These are phyloP conservation scores for Fraxinus floribunda DNA, from an alignment of 305 asterid species.

Conservation along the genomic window DNA sequence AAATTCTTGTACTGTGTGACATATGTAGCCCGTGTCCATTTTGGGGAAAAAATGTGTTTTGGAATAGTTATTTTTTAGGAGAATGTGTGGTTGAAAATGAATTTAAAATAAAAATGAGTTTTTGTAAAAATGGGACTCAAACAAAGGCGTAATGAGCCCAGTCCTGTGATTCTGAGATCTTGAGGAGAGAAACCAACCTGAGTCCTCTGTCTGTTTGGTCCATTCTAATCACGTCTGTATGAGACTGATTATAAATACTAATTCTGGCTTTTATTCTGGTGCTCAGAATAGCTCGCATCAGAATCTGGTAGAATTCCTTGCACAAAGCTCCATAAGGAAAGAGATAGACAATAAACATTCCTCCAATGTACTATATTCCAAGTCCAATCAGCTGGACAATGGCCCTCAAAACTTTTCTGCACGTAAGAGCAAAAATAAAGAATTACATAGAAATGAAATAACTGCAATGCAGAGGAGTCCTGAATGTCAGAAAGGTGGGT, in stretches of 20 bases:
- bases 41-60: not conserved
- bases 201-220: not conserved
- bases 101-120: not conserved
- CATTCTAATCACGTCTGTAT: not conserved
- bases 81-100: not conserved
- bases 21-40: not conserved
- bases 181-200: not conserved
- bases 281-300: conserved; percentile 33
- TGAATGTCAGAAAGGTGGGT: conserved; percentile 56
- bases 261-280: conserved; percentile 25
- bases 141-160: conserved; percentile 7
- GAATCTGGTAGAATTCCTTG: conserved; percentile 45
- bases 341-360: conserved; percentile 30
- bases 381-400: conserved; percentile 37
- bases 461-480: conserved; percentile 49
- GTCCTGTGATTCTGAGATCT: conserved; percentile 17
- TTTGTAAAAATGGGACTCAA: not conserved
- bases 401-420: conserved; percentile 36
- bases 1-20: conserved; percentile 16
- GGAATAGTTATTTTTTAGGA: not conserved
- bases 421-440: conserved; percentile 53
- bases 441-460: conserved; percentile 36
- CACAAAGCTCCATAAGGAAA: conserved; percentile 42
- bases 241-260: not conserved
- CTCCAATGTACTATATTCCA: conserved; percentile 37